These are phyloP conservation scores for Leccinum incarnatum DNA, from an alignment of 768 basidiomycete genomes.

Conservation along the genomic window DNA sequence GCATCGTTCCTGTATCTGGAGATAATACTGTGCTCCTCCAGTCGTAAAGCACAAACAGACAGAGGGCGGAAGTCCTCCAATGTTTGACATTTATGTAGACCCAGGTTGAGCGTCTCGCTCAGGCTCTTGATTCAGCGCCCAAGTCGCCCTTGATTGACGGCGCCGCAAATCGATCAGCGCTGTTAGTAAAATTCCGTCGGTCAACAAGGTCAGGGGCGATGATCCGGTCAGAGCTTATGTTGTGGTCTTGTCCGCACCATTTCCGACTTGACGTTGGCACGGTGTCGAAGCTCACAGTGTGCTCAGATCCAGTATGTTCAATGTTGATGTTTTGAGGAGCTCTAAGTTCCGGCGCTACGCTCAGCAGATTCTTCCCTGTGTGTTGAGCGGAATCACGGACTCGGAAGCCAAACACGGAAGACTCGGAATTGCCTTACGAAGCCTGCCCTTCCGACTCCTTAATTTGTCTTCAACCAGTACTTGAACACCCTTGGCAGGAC, in stretches of 20 bases:
- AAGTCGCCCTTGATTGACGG: neutral
- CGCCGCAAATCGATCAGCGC: neutral
- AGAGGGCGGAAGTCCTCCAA: neutral
- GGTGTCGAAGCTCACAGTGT: neutral
- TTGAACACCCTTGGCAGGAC: no score
- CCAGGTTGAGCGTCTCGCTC: neutral
- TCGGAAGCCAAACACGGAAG: no score
- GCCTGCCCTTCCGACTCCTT: no score
- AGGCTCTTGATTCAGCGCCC: neutral
- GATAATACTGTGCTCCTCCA: neutral
- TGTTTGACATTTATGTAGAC: neutral
- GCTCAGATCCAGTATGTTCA: neutral
- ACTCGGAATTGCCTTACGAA: no score
- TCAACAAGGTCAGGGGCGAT: neutral
- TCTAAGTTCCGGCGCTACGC: neutral
- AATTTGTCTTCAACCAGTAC: no score
- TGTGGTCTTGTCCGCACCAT: neutral
- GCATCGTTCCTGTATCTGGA: neutral
- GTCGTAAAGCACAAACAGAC: neutral
- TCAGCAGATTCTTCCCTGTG: no score
- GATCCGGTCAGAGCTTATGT: neutral
- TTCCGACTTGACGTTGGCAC: neutral
- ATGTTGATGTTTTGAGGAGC: neutral
- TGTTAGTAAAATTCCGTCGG: no score
- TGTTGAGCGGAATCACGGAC: no score